A percentile compares a stretch with the other conserved stretches of the same genome.
Conservation (phyloP, 805 yeast genomes). For the Ogataea ganodermae region DNA sequence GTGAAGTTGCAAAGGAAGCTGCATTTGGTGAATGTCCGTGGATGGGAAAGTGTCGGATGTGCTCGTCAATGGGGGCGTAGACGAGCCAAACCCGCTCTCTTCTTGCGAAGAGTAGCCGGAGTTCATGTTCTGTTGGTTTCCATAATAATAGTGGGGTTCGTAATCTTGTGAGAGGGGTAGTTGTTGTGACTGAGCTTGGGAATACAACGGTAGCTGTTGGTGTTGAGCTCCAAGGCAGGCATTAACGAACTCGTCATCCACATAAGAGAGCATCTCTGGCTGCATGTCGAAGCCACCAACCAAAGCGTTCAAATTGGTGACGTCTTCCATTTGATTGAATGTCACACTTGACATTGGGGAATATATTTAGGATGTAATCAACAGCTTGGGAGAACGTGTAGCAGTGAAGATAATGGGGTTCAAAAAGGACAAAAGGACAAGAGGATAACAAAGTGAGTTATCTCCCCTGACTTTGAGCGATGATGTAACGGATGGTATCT, state of each 20-base stretch:
- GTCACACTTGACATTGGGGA: conserved; percentile 15
- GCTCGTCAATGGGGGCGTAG: conserved; percentile 9
- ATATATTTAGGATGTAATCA: background rate
- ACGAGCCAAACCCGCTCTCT: conserved; percentile 10
- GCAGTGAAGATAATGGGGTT: background rate
- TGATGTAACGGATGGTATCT: background rate
- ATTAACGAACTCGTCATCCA: conserved; percentile 16
- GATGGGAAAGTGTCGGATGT: conserved; percentile 10
- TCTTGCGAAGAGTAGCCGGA: conserved; percentile 21
- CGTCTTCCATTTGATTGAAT: conserved; percentile 20
- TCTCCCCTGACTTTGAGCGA: background rate
- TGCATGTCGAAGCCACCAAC: conserved; percentile 9
- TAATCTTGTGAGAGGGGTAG: conserved; percentile 10
- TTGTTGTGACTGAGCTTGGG: conserved; percentile 3
- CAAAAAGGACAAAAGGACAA: background rate
- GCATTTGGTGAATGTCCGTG: conserved; percentile 3
- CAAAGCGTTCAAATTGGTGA: conserved; percentile 5
- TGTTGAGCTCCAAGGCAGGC: background rate
- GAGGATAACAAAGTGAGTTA: background rate
- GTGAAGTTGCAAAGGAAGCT: conserved; percentile 3
- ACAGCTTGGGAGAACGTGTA: background rate
- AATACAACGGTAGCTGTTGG: background rate
- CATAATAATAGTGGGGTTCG: conserved; percentile 13
- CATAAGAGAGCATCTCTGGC: conserved; percentile 12
- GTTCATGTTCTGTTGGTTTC: conserved; percentile 11